phyloP scores from a whole-genome alignment of 108 stramenopile species.

The Ochromonas danica region DNA sequence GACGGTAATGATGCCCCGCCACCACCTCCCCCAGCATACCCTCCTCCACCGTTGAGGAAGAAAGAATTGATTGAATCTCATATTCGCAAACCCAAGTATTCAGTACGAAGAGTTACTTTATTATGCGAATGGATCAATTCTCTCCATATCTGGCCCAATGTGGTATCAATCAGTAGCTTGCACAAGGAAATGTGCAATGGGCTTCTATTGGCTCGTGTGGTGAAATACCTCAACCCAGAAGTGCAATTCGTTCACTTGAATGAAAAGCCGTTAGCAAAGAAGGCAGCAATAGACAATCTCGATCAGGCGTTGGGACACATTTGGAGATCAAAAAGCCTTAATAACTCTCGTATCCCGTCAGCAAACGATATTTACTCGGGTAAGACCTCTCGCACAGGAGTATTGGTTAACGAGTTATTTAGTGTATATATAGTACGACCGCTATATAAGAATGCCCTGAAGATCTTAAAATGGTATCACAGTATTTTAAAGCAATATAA shows the following conservation, averaged over 20 bases:
- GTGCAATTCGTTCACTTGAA: conserved; percentile 29
- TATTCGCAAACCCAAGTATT: conserved; percentile 26
- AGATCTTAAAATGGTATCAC: conserved; percentile 34
- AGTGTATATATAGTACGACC: conserved; percentile 33
- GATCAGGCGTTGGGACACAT: conserved; percentile 33
- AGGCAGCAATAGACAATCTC: conserved; percentile 36
- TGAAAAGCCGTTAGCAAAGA: neutral
- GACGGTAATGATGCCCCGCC: neutral
- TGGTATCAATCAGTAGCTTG: neutral
- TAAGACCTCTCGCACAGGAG: neutral
- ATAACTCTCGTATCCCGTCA: conserved; percentile 35
- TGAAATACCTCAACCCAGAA: neutral
- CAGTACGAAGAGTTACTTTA: conserved; percentile 18
- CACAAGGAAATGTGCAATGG: conserved; percentile 31
- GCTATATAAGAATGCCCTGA: neutral
- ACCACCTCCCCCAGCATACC: neutral
- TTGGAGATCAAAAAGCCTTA: conserved; percentile 26
- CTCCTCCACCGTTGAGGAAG: neutral
- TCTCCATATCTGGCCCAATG: conserved; percentile 19
- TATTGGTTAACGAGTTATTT: conserved; percentile 24
- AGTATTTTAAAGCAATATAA: conserved; percentile 33
- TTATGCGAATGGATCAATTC: conserved; percentile 34
- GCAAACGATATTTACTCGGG: conserved; percentile 36
- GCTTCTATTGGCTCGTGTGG: neutral
- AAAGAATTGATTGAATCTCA: conserved; percentile 3